These are phyloP conservation scores for Trichoderma harzianum DNA, from an alignment of 2,329 filamentous ascomycete genomes.

Conservation along the genomic window DNA sequence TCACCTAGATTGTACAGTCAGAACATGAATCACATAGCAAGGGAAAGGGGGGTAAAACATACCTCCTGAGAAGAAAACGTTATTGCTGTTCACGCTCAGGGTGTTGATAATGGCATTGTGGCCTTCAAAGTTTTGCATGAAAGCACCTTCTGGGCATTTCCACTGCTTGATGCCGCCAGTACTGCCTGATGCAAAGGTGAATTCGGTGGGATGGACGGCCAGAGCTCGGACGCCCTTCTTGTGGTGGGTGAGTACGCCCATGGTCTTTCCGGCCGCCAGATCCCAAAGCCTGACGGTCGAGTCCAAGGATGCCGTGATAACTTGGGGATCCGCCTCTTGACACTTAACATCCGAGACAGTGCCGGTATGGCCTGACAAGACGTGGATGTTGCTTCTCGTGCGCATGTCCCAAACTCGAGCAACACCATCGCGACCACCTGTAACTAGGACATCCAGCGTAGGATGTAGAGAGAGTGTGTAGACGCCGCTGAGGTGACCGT, in stretches of 20 bases:
- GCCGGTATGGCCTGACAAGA: constrained; percentile 83
- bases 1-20: constrained; percentile 49
- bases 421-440: constrained; percentile 89
- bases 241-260: constrained; percentile 95
- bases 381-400: constrained; percentile 91
- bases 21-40: no score
- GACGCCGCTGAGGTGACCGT: constrained; percentile 93
- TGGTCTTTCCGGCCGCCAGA: constrained; percentile 90
- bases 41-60: constrained; percentile 18
- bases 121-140: constrained; percentile 98
- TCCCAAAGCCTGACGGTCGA: constrained; percentile 92
- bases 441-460: constrained; percentile 90
- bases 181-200: constrained; percentile 91
- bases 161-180: constrained; percentile 97
- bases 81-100: constrained; percentile 87
- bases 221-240: constrained; percentile 93
- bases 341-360: constrained; percentile 88
- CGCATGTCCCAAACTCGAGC: constrained; percentile 98
- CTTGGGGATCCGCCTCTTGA: constrained; percentile 93
- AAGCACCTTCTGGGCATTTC: constrained; percentile 96
- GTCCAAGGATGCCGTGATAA: constrained; percentile 91
- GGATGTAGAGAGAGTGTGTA: constrained; percentile 93
- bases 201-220: constrained; percentile 83
- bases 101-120: constrained; percentile 97
- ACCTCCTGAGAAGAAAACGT: constrained; percentile 88